Evolutionary conservation across 176 grass and related monocot species (phyloP), one percentile per base, ranked within the genome.

Genomic region (Oryza glaberrima): DNA sequence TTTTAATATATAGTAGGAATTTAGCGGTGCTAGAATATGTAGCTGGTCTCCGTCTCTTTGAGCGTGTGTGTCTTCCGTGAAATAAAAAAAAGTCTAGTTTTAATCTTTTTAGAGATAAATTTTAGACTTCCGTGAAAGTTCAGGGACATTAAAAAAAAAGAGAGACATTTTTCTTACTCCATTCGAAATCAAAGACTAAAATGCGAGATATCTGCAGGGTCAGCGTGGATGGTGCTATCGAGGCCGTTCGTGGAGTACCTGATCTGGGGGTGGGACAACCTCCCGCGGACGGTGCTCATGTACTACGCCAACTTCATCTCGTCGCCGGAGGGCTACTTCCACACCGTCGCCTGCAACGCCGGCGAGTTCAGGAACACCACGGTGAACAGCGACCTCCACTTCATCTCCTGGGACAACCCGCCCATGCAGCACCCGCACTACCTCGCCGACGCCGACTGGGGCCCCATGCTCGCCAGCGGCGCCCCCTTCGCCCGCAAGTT

Each of bases 281-380:
- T 97, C 6, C 94, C 94, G 3, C 89, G 94, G 14, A 94, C 92
- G 9, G 72, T 89, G 23, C 90, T 97, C 58, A 94, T 97, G 94
- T 97, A 97, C 85, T 92, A 97, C 82, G 89, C 94, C 35, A 97
- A 97, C 77, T 97, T 97, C 85, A 87, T 97, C 82, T 97, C 94
- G 4, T 94, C 94, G 0, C 94, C 94, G 22, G 94, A 97, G 78
- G 90, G 94, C 6, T 97, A 97, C 84, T 97, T 97, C 87, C 94
- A 97, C 85, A 97, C 94, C 0, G 94, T 97, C 35, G 81, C 82
- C 49, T 97, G 94, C 91, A 97, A 97, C 83, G 92, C 94, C 23
- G 88, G 51, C 8, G 92, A 28, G 34, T 97, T 94, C 90, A 64
- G 28, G 30, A 97, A 97, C 78, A 97, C 94, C 35, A 97, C 94